Conservation (phyloP, 1,284 basidiomycete species). For the Cerioporus squamosus region DNA sequence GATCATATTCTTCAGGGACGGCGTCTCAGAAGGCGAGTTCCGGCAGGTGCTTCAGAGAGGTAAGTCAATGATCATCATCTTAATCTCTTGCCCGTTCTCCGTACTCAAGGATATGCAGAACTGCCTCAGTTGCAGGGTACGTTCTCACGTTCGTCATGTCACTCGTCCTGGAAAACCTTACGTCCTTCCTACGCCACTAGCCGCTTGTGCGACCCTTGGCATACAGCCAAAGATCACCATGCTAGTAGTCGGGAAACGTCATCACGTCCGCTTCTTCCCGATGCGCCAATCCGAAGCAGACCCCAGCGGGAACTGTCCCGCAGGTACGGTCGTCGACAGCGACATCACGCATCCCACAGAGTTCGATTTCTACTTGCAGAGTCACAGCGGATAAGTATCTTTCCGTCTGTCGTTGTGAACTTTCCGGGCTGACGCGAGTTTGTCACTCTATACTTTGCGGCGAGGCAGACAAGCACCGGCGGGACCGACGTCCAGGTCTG, state of each 20-base stretch:
- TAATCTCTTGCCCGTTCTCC: background rate
- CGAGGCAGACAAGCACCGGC: conserved; percentile 32
- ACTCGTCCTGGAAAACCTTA: conserved; percentile 15
- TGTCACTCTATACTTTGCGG: conserved; percentile 38
- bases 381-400: conserved; percentile 60
- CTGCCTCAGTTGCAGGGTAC: conserved; percentile 60
- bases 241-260: conserved; percentile 79
- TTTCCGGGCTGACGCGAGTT: conserved; percentile 13
- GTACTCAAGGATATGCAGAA: too few relatives aligned
- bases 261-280: conserved; percentile 81
- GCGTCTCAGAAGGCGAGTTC: conserved; percentile 83
- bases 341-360: conserved; percentile 75
- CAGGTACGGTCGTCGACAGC: conserved; percentile 76
- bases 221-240: conserved; percentile 73
- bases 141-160: conserved; percentile 29
- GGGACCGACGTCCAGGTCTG: conserved; percentile 42
- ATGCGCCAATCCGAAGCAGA: conserved; percentile 51
- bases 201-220: conserved; percentile 55
- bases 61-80: conserved; percentile 31
- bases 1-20: conserved; percentile 79
- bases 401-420: background rate
- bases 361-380: conserved; percentile 82
- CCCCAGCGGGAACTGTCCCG: conserved; percentile 71
- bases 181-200: conserved; percentile 58
- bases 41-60: conserved; percentile 66